These are phyloP conservation scores for Ophiostoma sp. DNA, from an alignment of 2,329 filamentous ascomycete genomes.

Conservation along the genomic window DNA sequence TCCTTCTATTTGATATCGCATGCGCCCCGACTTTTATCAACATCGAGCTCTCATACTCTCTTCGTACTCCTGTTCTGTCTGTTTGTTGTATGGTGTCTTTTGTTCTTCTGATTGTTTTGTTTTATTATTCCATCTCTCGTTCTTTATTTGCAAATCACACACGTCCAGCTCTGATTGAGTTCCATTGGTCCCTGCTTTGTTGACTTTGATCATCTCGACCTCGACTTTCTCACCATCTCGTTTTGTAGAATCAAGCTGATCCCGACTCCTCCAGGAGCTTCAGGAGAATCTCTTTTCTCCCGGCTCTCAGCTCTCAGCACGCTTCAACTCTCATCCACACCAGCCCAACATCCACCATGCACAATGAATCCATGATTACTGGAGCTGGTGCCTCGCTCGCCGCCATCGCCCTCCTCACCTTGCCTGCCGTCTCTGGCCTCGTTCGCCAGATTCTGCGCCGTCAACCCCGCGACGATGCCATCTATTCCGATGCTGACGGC, in stretches of 20 bases:
- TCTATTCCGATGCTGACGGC: constrained; percentile 66
- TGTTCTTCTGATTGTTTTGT: background rate
- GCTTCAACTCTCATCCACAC: background rate
- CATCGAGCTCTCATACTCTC: constrained; percentile 3
- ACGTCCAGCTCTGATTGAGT: background rate
- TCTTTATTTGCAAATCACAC: no score
- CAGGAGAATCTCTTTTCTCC: background rate
- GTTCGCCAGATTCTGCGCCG: constrained; percentile 31
- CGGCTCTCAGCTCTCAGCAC: background rate
- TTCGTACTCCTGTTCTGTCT: background rate
- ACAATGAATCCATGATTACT: constrained; percentile 31
- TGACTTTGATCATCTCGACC: background rate
- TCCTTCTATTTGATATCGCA: constrained; percentile 12
- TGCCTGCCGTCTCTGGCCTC: constrained; percentile 32
- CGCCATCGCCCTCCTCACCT: constrained; percentile 32
- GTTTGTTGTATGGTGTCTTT: background rate
- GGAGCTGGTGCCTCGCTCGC: constrained; percentile 31
- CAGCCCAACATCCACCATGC: constrained; percentile 28
- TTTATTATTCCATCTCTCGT: background rate
- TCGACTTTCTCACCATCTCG: background rate
- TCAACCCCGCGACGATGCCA: constrained; percentile 35
- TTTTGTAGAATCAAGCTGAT: constrained; percentile 12
- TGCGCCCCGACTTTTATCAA: constrained; percentile 10
- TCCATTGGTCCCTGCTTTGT: background rate
- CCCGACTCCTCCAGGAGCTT: constrained; percentile 1